Percentiles rank a stretch among this genome's conserved stretches.
phyloP scores from a whole-genome alignment of 768 basidiomycete genomes.

The Royoungia palumana region DNA sequence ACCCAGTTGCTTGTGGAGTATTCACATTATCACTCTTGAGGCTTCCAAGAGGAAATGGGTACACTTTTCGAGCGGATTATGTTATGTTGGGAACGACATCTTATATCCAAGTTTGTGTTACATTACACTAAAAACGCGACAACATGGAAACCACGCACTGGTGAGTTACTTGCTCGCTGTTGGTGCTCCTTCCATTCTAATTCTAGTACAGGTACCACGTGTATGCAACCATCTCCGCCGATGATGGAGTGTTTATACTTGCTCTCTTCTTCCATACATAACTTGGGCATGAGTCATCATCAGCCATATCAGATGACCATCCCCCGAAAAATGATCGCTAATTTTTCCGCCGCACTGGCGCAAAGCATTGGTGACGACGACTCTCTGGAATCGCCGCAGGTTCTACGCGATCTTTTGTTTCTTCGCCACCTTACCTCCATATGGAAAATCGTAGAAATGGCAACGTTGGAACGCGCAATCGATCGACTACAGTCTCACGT shows the following conservation, averaged over 20 bases:
- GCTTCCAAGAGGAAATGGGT: conserved; percentile 43
- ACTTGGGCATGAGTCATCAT: conserved; percentile 48
- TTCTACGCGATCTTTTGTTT: conserved; percentile 47
- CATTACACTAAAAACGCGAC: conserved; percentile 16
- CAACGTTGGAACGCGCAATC: conserved; percentile 29
- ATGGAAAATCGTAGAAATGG: conserved; percentile 22
- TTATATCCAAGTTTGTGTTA: conserved; percentile 30
- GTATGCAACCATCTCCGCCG: conserved; percentile 46
- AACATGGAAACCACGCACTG: conserved; percentile 1
- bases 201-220: conserved; percentile 14
- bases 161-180: conserved; percentile 10
- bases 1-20: conserved; percentile 1
- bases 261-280: conserved; percentile 51
- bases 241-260: conserved; percentile 54
- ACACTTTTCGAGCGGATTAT: conserved; percentile 45
- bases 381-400: conserved; percentile 24
- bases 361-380: conserved; percentile 32
- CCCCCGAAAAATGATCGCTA: conserved; percentile 38
- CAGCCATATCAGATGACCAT: conserved; percentile 33
- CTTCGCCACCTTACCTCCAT: conserved; percentile 40
- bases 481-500: conserved; percentile 28
- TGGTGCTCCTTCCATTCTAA: conserved; percentile 11
- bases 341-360: conserved; percentile 33
- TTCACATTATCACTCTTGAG: conserved; percentile 33
- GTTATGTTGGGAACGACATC: conserved; percentile 50